phyloP scores from a whole-genome alignment of 169 alveolate genomes.

The Blepharisma undulans region DNA sequence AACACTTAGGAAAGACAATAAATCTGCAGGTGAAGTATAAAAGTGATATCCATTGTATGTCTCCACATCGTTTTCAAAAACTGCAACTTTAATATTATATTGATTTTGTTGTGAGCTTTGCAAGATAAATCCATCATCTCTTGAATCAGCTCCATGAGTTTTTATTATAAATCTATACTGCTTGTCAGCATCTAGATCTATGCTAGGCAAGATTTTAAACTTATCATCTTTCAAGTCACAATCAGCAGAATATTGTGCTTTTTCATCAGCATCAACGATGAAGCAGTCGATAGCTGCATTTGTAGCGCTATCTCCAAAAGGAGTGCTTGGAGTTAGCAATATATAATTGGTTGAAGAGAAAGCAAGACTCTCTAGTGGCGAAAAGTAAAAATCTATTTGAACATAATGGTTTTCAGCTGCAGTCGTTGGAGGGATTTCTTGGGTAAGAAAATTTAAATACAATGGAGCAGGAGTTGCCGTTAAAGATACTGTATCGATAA shows the following conservation, averaged over 20 bases:
- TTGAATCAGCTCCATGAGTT: neutral
- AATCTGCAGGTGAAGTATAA: neutral
- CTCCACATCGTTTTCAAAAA: neutral
- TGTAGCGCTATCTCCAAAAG: neutral
- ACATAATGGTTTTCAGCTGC: neutral
- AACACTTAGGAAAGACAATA: neutral
- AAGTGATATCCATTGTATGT: neutral
- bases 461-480: neutral
- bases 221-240: neutral
- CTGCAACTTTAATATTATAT: neutral
- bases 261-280: neutral
- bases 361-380: neutral
- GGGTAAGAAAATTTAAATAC: neutral
- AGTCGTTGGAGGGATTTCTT: neutral
- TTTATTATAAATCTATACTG: neutral
- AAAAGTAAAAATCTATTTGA: neutral
- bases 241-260: neutral
- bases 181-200: neutral
- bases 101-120: neutral
- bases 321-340: neutral
- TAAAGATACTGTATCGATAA: no score
- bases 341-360: neutral
- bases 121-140: neutral
- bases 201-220: neutral
- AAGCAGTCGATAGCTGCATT: neutral